These are phyloP conservation scores for Parmelia sp. DNA, from an alignment of 495 filamentous ascomycete genomes.

Conservation along the genomic window DNA sequence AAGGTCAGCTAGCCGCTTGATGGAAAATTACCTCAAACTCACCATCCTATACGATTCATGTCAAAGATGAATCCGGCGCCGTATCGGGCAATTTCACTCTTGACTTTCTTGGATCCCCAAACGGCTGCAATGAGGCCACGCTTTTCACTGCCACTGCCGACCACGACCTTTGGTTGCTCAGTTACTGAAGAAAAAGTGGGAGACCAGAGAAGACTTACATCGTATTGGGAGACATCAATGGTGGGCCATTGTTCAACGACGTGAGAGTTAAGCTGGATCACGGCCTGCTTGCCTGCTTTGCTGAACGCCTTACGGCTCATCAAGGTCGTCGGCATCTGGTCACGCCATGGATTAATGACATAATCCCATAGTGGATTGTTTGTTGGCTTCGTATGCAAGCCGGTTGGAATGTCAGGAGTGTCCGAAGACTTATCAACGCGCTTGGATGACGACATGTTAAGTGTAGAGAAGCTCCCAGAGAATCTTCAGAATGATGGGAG, in stretches of 20 bases:
- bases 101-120: constrained; percentile 59
- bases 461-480: not conserved
- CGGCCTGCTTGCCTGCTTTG: constrained; percentile 49
- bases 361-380: not conserved
- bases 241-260: constrained; percentile 49
- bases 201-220: constrained; percentile 52
- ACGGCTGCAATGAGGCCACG: constrained; percentile 60
- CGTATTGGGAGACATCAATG: constrained; percentile 68
- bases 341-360: constrained; percentile 14
- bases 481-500: not conserved
- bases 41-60: constrained; percentile 74
- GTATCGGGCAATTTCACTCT: constrained; percentile 36
- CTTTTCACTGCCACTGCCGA: constrained; percentile 57
- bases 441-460: not conserved
- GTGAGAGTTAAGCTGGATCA: constrained; percentile 68
- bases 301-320: constrained; percentile 50
- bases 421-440: not conserved
- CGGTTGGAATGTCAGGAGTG: not conserved
- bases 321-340: constrained; percentile 29
- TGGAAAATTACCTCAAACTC: constrained; percentile 32
- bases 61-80: constrained; percentile 63
- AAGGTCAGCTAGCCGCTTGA: constrained; percentile 23
- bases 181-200: not conserved
- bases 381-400: constrained; percentile 1
- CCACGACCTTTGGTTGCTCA: constrained; percentile 45